Percentiles rank a stretch among this genome's conserved stretches.
Evolutionary conservation across 768 basidiomycete genomes (phyloP).

Genomic region (Phanerodontia chrysosporium): DNA sequence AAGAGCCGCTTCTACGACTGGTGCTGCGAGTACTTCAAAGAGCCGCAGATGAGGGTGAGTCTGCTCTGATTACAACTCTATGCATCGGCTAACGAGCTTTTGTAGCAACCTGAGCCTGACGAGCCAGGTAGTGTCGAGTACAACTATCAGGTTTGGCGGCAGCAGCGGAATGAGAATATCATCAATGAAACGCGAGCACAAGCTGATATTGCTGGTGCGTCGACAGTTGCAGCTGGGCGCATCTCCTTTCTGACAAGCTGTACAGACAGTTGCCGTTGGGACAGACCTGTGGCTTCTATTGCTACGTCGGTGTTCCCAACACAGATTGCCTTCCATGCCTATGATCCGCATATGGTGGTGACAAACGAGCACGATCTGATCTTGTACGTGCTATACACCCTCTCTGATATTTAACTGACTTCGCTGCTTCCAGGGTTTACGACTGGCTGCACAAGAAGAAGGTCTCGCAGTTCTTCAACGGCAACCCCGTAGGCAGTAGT

Average conservation of each 20-base stretch:
- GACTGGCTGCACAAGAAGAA: slow-evolving; percentile 86
- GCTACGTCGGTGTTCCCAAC: slow-evolving; percentile 58
- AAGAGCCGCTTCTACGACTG: slow-evolving; percentile 94
- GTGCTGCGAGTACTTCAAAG: slow-evolving; percentile 96
- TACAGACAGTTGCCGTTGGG: slow-evolving; percentile 65
- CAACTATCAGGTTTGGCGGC: slow-evolving; percentile 94
- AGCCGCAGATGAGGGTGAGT: slow-evolving; percentile 94
- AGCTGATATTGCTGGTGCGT: slow-evolving; percentile 70
- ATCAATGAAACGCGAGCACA: slow-evolving; percentile 65
- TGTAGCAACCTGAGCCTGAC: slow-evolving; percentile 87
- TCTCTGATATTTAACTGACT: background rate
- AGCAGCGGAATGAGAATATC: slow-evolving; percentile 83
- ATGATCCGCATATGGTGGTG: slow-evolving; percentile 82
- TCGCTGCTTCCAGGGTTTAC: slow-evolving; percentile 62
- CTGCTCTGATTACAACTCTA: background rate
- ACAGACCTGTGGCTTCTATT: slow-evolving; percentile 63
- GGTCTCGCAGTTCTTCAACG: slow-evolving; percentile 83
- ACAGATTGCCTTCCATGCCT: slow-evolving; percentile 87
- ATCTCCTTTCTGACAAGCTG: background rate
- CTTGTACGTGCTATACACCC: slow-evolving; percentile 44
- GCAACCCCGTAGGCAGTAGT: slow-evolving; percentile 74
- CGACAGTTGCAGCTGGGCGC: background rate
- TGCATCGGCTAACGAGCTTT: background rate
- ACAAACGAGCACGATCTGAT: slow-evolving; percentile 86
- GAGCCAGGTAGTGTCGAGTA: slow-evolving; percentile 93